phyloP scores from a whole-genome alignment of 1,139 yeast genomes.

The Saccharomyces hybrid region DNA sequence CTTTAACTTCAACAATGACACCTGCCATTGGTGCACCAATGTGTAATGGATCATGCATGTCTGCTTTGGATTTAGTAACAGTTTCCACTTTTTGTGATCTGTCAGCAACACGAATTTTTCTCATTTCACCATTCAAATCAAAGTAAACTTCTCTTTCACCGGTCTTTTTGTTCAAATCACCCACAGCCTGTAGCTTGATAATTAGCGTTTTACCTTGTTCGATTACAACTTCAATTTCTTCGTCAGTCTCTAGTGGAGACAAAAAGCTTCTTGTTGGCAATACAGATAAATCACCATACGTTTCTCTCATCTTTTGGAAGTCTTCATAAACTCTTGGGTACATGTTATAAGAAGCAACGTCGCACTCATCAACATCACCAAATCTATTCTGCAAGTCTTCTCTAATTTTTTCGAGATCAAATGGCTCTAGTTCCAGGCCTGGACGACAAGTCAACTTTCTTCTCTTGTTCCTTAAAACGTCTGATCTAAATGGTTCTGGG shows the following conservation, averaged over 20 bases:
- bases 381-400: conserved; percentile 63
- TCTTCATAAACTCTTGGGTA: conserved; percentile 94
- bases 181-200: conserved; percentile 82
- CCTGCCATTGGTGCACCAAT: conserved; percentile 99
- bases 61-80: conserved; percentile 83
- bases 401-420: conserved; percentile 61
- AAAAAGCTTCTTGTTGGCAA: conserved; percentile 85
- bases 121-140: conserved; percentile 94
- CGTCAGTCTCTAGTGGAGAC: conserved; percentile 75
- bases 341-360: conserved; percentile 91
- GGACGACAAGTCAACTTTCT: conserved; percentile 83
- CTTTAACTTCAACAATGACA: conserved; percentile 88
- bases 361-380: conserved; percentile 61
- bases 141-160: conserved; percentile 94
- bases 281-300: conserved; percentile 85
- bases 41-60: conserved; percentile 74
- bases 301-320: conserved; percentile 61
- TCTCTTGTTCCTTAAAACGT: conserved; percentile 80
- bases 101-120: conserved; percentile 88
- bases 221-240: conserved; percentile 78
- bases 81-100: conserved; percentile 77
- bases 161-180: conserved; percentile 72
- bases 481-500: conserved; percentile 95
- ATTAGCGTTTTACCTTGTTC: conserved; percentile 91
- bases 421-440: conserved; percentile 77